These are phyloP conservation scores for Baudoinia panamericana DNA, from an alignment of 495 filamentous ascomycete species.

Conservation along the genomic window DNA sequence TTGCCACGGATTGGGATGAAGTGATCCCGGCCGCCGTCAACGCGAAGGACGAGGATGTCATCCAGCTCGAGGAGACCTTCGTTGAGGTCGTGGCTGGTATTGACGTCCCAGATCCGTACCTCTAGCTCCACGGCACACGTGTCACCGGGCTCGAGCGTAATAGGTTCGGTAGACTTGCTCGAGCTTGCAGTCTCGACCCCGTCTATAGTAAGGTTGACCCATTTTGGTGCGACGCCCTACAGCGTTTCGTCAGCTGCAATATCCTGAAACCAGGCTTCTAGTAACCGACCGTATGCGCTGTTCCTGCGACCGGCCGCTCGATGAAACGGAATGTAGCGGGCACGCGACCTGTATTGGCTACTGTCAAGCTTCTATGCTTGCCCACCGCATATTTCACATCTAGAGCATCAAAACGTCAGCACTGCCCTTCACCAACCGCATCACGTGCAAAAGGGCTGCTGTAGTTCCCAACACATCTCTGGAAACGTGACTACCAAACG, in stretches of 20 bases:
- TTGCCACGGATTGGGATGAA: slow-evolving; percentile 68
- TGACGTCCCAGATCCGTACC: slow-evolving; percentile 46
- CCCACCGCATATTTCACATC: slow-evolving; percentile 53
- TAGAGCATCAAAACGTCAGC: too few relatives aligned
- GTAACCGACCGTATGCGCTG: slow-evolving; percentile 33
- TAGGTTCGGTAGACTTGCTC: slow-evolving; percentile 21
- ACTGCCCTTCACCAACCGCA: too few relatives aligned
- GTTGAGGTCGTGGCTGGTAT: slow-evolving; percentile 60
- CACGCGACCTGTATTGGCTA: slow-evolving; percentile 82
- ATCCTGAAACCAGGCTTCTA: too few relatives aligned
- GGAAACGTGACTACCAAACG: too few relatives aligned
- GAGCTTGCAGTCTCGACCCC: slow-evolving; percentile 30
- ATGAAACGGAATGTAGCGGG: slow-evolving; percentile 64
- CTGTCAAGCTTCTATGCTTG: slow-evolving; percentile 52
- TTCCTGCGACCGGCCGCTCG: slow-evolving; percentile 41
- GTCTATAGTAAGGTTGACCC: slow-evolving; percentile 56
- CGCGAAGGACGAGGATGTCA: slow-evolving; percentile 81
- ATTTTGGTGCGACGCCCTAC: slow-evolving; percentile 38
- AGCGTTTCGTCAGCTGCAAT: too few relatives aligned
- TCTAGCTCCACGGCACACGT: slow-evolving; percentile 55
- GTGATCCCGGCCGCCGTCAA: slow-evolving; percentile 73
- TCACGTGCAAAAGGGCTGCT: too few relatives aligned
- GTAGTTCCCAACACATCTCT: too few relatives aligned
- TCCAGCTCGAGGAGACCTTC: slow-evolving; percentile 50
- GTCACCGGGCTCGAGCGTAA: slow-evolving; percentile 69